Conservation (phyloP, 2,329 filamentous ascomycete species). For the Hypoxylon sp. region DNA sequence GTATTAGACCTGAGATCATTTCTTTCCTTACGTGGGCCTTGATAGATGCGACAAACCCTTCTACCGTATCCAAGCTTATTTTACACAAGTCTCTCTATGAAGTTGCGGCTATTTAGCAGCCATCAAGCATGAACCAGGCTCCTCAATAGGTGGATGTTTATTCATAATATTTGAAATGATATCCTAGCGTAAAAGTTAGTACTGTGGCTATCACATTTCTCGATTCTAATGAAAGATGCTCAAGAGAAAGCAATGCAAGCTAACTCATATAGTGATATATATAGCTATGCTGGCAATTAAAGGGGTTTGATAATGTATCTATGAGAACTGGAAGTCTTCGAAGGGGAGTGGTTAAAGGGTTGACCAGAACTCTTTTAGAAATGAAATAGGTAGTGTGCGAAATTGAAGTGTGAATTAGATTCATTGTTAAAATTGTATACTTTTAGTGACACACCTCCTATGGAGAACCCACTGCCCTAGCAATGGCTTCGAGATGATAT, state of each 20-base stretch:
- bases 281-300: constrained; percentile 51
- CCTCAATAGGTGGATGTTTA: constrained; percentile 50
- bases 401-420: no score
- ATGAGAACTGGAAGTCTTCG: constrained; percentile 50
- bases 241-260: constrained; percentile 43
- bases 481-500: no score
- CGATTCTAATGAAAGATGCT: constrained; percentile 20
- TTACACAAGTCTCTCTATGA: constrained; percentile 41
- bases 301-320: constrained; percentile 37
- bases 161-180: constrained; percentile 43
- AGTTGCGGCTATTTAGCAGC: constrained; percentile 51
- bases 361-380: constrained; percentile 50
- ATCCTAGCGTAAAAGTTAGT: constrained; percentile 27
- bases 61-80: no score
- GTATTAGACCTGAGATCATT: constrained; percentile 35
- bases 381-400: neutral
- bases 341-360: constrained; percentile 49
- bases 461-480: no score
- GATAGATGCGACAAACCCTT: constrained; percentile 48
- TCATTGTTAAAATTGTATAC: no score
- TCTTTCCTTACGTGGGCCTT: constrained; percentile 53
- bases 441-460: no score
- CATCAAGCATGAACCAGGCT: constrained; percentile 30
- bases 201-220: constrained; percentile 33
- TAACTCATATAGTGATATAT: constrained; percentile 50